phyloP scores from a whole-genome alignment of 177 flowering plant genomes.

The Telopea speciosissima region DNA sequence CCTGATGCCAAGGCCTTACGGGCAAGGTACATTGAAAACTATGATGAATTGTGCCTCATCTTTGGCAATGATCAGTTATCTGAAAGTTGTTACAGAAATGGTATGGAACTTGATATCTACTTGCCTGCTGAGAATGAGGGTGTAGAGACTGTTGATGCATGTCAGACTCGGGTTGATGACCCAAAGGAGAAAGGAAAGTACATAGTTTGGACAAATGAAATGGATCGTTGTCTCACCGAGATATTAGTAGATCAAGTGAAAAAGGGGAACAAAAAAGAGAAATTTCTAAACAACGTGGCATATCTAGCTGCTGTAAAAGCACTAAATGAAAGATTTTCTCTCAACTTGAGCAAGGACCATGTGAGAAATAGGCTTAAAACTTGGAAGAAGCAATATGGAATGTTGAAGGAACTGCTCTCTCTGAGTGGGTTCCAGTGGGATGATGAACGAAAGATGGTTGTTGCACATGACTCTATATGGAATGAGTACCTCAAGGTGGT shows the following conservation, averaged over 20 bases:
- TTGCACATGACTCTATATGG: constrained; percentile 18
- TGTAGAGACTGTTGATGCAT: constrained; percentile 5
- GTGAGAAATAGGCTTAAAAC: constrained; percentile 18
- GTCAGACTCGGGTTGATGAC: neutral
- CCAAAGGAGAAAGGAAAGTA: constrained; percentile 14
- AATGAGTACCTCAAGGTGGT: constrained; percentile 16
- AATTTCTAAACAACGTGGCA: constrained; percentile 9
- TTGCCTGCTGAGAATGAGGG: constrained; percentile 9
- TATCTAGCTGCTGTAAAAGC: constrained; percentile 12
- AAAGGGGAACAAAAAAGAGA: constrained; percentile 16
- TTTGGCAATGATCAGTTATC: constrained; percentile 11
- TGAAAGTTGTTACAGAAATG: constrained; percentile 6
- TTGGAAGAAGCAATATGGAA: constrained; percentile 18
- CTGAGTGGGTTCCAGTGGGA: constrained; percentile 18
- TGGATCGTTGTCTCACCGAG: constrained; percentile 17
- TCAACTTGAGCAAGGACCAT: constrained; percentile 12
- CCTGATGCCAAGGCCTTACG: constrained; percentile 13
- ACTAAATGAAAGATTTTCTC: constrained; percentile 13
- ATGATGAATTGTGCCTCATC: constrained; percentile 9
- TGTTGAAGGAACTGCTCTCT: constrained; percentile 17
- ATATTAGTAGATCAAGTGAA: constrained; percentile 19
- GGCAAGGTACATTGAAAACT: constrained; percentile 11
- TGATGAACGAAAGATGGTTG: constrained; percentile 15
- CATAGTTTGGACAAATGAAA: constrained; percentile 18
- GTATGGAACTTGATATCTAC: constrained; percentile 3